A percentile compares a stretch with the other conserved stretches of the same genome.
These are phyloP conservation scores for Pyrus pyrifolia DNA, from an alignment of 306 rosid genomes.

Conservation along the genomic window DNA sequence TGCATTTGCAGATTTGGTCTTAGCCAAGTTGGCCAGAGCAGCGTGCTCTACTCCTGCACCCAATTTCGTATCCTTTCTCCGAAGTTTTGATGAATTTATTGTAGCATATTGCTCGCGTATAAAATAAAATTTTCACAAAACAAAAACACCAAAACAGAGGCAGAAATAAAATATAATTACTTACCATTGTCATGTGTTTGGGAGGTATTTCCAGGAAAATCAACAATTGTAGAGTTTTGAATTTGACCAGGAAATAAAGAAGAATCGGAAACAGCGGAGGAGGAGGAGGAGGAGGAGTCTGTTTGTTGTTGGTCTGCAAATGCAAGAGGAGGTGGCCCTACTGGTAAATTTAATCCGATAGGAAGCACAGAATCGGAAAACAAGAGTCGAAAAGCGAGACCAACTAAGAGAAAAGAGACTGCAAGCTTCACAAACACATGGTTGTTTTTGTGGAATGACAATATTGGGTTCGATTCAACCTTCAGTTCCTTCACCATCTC, in stretches of 20 bases:
- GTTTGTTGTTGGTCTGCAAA: conserved; percentile 4
- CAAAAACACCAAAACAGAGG: not conserved
- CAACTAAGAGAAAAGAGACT: conserved; percentile 27
- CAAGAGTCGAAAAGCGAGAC: conserved; percentile 34
- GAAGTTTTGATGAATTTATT: too few species aligned
- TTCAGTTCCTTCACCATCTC: conserved; percentile 31
- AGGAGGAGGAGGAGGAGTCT: not conserved
- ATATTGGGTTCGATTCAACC: conserved; percentile 22
- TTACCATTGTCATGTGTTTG: conserved; percentile 26
- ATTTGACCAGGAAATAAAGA: conserved; percentile 1
- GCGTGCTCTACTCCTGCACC: too few species aligned
- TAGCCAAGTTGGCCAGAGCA: too few species aligned
- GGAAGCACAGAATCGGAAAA: conserved; percentile 19
- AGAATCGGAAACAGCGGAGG: not conserved
- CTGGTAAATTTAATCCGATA: not conserved
- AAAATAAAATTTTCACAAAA: too few species aligned
- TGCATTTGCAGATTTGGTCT: too few species aligned
- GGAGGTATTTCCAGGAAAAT: conserved; percentile 11
- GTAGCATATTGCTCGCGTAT: too few species aligned
- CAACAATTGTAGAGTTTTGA: conserved; percentile 1
- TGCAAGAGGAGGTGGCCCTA: conserved; percentile 6
- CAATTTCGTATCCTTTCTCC: too few species aligned
- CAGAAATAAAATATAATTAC: not conserved
- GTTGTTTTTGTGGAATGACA: conserved; percentile 15
- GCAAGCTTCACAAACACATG: conserved; percentile 26